These are phyloP conservation scores for Mimosa bimucronata DNA, from an alignment of 306 rosid species.

Conservation along the genomic window DNA sequence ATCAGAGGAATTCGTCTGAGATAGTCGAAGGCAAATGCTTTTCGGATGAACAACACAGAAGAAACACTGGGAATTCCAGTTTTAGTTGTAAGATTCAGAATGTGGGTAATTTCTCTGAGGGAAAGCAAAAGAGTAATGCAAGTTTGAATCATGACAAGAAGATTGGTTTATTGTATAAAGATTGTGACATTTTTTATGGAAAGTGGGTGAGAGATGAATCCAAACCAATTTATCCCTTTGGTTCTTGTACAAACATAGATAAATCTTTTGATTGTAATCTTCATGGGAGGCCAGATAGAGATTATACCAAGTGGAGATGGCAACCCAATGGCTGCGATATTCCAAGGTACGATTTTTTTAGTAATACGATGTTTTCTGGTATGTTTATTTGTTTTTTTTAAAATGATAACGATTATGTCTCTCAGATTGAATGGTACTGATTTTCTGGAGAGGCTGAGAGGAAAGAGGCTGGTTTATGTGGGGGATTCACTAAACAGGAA, in stretches of 20 bases:
- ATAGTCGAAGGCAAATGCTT: constrained; percentile 34
- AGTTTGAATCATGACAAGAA: constrained; percentile 18
- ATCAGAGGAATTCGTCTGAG: constrained; percentile 27
- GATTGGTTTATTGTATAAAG: constrained; percentile 35
- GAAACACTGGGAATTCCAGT: constrained; percentile 35
- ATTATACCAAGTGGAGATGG: constrained; percentile 84
- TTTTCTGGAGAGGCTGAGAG: constrained; percentile 80
- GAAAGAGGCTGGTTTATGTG: constrained; percentile 76
- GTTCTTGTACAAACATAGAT: constrained; percentile 85
- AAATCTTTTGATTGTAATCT: constrained; percentile 74
- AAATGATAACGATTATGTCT: constrained; percentile 25
- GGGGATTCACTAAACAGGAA: constrained; percentile 95
- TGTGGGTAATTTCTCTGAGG: constrained; percentile 27
- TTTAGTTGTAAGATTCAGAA: constrained; percentile 18
- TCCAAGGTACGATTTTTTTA: constrained; percentile 59
- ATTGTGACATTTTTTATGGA: constrained; percentile 81
- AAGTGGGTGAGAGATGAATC: constrained; percentile 84
- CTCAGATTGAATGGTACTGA: constrained; percentile 83
- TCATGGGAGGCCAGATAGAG: constrained; percentile 77
- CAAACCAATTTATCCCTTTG: constrained; percentile 74
- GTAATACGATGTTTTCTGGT: constrained; percentile 10
- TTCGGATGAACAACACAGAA: constrained; percentile 30
- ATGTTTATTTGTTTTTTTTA: constrained; percentile 21
- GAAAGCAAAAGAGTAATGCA: constrained; percentile 15
- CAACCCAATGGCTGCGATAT: constrained; percentile 84